Conservation (phyloP, 805 yeast species). For the Candida manassasensis region DNA sequence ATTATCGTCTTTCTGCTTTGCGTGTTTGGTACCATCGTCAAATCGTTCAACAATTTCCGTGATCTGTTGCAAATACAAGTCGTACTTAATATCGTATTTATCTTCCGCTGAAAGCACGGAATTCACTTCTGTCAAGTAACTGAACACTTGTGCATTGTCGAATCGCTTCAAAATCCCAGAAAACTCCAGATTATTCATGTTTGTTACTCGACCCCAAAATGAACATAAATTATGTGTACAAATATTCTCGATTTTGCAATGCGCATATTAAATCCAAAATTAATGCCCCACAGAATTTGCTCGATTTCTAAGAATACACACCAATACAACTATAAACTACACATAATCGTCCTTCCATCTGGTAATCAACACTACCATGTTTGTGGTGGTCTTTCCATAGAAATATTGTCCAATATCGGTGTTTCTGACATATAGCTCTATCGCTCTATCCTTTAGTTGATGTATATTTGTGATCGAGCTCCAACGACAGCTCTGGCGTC, state of each 20-base stretch:
- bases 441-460: too few species aligned
- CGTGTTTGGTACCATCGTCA: slow-evolving; percentile 11
- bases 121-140: slow-evolving; percentile 19
- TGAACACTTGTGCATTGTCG: slow-evolving; percentile 15
- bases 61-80: slow-evolving; percentile 18
- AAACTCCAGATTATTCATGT: slow-evolving; percentile 6
- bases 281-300: too few species aligned
- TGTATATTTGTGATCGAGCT: too few species aligned
- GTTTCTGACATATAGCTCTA: too few species aligned
- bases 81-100: slow-evolving; percentile 12
- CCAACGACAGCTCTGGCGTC: too few species aligned
- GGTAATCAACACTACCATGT: too few species aligned
- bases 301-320: too few species aligned
- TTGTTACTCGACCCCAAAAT: not conserved
- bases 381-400: too few species aligned
- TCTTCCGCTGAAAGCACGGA: slow-evolving; percentile 11
- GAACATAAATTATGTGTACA: not conserved
- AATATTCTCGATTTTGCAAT: slow-evolving; percentile 1
- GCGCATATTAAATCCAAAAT: too few species aligned
- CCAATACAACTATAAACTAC: too few species aligned
- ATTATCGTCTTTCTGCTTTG: slow-evolving; percentile 7
- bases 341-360: too few species aligned
- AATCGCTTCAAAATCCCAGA: slow-evolving; percentile 10
- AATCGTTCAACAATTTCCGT: slow-evolving; percentile 22
- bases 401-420: too few species aligned